Evolutionary conservation across 495 filamentous ascomycete genomes (phyloP).

Genomic region (Neurospora sp.): DNA sequence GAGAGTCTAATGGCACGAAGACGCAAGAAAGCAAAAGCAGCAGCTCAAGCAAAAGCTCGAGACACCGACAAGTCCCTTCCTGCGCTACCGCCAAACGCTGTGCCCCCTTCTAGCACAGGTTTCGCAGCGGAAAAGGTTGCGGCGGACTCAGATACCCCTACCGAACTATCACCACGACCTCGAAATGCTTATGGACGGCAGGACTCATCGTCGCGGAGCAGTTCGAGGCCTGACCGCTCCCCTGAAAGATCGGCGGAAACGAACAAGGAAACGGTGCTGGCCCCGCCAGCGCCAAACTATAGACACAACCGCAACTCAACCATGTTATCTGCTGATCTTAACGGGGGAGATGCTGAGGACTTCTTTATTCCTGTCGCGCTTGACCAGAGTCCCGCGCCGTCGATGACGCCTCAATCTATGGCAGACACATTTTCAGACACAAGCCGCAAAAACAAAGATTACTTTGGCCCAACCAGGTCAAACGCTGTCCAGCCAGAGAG

Average conservation of each 20-base stretch:
- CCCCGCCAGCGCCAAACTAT: constrained; percentile 67
- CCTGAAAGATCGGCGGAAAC: constrained; percentile 35
- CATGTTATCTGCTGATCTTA: constrained; percentile 51
- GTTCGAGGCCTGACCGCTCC: constrained; percentile 38
- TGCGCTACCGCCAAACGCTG: constrained; percentile 71
- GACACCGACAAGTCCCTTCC: constrained; percentile 87
- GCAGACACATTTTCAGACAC: constrained; percentile 34
- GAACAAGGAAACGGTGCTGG: constrained; percentile 45
- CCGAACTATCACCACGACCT: constrained; percentile 60
- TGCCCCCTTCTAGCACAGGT: constrained; percentile 37
- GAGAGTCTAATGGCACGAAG: constrained; percentile 96
- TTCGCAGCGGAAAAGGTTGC: constrained; percentile 60
- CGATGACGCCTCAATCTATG: constrained; percentile 49
- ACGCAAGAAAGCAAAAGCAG: constrained; percentile 73
- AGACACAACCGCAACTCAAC: constrained; percentile 66
- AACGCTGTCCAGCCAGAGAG: constrained; percentile 19
- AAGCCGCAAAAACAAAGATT: constrained; percentile 40
- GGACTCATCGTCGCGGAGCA: constrained; percentile 39
- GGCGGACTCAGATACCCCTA: constrained; percentile 63
- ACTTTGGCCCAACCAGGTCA: constrained; percentile 34
- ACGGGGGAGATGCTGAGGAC: constrained; percentile 53
- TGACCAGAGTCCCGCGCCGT: constrained; percentile 65
- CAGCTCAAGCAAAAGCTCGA: constrained; percentile 48
- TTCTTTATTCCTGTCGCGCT: constrained; percentile 88
- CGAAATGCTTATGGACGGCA: constrained; percentile 38